Percentiles rank a stretch among this genome's conserved stretches.
These are phyloP conservation scores for Tylopilus sp. DNA, from an alignment of 768 basidiomycete species.

Conservation along the genomic window DNA sequence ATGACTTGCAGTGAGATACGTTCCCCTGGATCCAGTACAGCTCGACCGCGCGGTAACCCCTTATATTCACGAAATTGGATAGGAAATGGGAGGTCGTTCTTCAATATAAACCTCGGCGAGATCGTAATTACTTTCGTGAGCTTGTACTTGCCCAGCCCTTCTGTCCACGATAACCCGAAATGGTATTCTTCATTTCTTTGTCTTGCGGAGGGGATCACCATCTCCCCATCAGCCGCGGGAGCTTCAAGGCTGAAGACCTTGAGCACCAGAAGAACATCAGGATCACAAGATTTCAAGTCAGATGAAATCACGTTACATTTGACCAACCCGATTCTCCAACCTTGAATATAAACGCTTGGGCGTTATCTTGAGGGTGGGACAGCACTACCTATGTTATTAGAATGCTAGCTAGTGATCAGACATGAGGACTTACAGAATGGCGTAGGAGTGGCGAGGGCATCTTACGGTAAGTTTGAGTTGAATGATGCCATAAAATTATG, in stretches of 20 bases:
- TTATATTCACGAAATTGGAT: conserved; percentile 88
- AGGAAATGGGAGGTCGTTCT: conserved; percentile 67
- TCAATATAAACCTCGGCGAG: conserved; percentile 85
- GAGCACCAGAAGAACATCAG: conserved; percentile 7
- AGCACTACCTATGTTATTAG: conserved; percentile 54
- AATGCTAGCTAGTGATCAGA: conserved; percentile 1
- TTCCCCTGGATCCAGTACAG: conserved; percentile 62
- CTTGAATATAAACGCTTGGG: conserved; percentile 81
- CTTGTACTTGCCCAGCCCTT: conserved; percentile 97
- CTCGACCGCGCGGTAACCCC: conserved; percentile 58
- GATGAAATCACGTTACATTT: conserved; percentile 45
- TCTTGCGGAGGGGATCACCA: conserved; percentile 63
- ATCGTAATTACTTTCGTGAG: conserved; percentile 91
- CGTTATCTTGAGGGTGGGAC: conserved; percentile 75
- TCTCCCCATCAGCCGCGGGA: conserved; percentile 82
- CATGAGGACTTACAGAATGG: conserved; percentile 72
- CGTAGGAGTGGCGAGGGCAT: conserved; percentile 47
- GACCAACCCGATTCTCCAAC: conserved; percentile 88
- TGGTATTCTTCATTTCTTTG: conserved; percentile 69
- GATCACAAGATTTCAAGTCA: neutral
- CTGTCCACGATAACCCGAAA: conserved; percentile 86
- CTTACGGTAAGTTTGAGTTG: conserved; percentile 28
- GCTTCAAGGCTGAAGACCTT: conserved; percentile 89
- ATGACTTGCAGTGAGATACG: conserved; percentile 66
- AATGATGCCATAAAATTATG: conserved; percentile 11